These are phyloP conservation scores for Paecilomyces formosus DNA, from an alignment of 2,329 filamentous ascomycete species.

Conservation along the genomic window DNA sequence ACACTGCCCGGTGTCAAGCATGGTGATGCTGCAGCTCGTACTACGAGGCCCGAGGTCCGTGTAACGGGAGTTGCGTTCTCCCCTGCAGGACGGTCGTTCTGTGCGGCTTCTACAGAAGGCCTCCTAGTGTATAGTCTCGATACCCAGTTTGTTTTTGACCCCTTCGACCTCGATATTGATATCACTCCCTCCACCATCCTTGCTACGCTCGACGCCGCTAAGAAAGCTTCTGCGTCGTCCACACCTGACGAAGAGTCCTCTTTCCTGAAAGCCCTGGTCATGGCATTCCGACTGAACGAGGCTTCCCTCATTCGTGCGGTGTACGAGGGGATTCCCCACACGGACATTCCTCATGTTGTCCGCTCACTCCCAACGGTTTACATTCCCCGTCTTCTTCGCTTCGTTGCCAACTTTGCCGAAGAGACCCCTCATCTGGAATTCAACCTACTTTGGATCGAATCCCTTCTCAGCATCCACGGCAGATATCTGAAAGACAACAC, in stretches of 20 bases:
- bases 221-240: constrained; percentile 19
- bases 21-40: constrained; percentile 75
- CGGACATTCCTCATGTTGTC: constrained; percentile 70
- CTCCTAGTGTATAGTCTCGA: constrained; percentile 91
- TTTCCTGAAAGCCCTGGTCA: constrained; percentile 85
- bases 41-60: constrained; percentile 70
- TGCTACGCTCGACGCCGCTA: constrained; percentile 54
- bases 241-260: constrained; percentile 59
- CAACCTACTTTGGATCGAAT: constrained; percentile 86
- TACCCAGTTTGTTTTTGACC: constrained; percentile 77
- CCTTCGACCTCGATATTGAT: constrained; percentile 89
- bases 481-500: constrained; percentile 75
- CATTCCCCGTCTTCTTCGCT: constrained; percentile 73
- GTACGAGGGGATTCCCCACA: constrained; percentile 72
- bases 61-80: constrained; percentile 82
- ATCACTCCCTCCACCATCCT: constrained; percentile 85
- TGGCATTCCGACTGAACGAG: constrained; percentile 95
- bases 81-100: constrained; percentile 83
- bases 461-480: constrained; percentile 72
- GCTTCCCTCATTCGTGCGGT: constrained; percentile 71
- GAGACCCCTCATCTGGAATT: constrained; percentile 92
- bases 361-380: constrained; percentile 77
- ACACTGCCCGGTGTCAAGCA: constrained; percentile 79
- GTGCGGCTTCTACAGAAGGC: constrained; percentile 89
- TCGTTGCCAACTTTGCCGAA: constrained; percentile 81